phyloP scores from a whole-genome alignment of 2,329 filamentous ascomycete species.

The Penicillium sumatraense region DNA sequence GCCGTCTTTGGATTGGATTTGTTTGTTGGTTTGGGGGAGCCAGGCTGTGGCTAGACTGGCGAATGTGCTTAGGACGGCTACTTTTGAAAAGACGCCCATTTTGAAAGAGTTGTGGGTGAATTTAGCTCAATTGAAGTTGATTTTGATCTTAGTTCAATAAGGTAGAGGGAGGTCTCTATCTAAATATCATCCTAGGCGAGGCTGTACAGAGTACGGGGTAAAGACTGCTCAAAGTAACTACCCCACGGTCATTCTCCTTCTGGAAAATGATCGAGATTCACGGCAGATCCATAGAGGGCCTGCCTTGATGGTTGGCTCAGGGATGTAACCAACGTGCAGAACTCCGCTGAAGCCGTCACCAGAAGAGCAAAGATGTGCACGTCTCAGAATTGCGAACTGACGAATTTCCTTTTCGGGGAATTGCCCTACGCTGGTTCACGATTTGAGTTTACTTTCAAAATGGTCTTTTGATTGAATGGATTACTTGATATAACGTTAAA shows the following conservation, averaged over 20 bases:
- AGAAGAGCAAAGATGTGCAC: neutral
- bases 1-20: constrained; percentile 29
- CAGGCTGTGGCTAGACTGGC: constrained; percentile 21
- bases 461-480: neutral
- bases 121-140: too few species aligned
- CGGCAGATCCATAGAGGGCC: too few species aligned
- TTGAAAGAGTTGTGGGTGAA: neutral
- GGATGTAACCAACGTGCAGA: neutral
- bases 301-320: neutral
- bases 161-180: too few species aligned
- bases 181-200: neutral
- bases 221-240: too few species aligned
- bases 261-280: neutral
- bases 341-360: neutral
- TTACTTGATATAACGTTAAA: neutral
- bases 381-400: neutral
- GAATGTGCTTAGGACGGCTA: constrained; percentile 1
- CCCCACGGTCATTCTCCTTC: neutral
- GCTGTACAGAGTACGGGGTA: neutral
- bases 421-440: neutral
- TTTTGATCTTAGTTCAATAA: too few species aligned
- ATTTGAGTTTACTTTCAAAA: neutral
- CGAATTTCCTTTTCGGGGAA: neutral
- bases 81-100: neutral
- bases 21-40: constrained; percentile 32